Base-by-base conservation (phyloP, 2,329 filamentous ascomycete species). In the Diaporthe sp. region DNA sequence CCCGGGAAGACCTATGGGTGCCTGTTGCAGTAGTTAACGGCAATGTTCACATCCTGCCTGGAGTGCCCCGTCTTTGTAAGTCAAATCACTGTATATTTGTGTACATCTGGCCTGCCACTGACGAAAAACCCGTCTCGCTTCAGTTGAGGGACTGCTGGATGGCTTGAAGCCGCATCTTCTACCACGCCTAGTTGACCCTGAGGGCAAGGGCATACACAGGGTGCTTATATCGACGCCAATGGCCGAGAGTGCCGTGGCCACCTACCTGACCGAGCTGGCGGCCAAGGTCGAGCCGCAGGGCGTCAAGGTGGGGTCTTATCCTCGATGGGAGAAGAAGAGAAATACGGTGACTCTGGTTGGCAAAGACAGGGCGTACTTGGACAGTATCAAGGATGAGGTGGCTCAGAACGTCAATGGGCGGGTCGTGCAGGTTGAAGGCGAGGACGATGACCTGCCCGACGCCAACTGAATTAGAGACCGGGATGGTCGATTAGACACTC, bases 291-390 rank as follows among this genome's bases (percentile, higher is more conserved):
- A 92, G 82, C 86, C 91, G 0, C 92, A 90, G 80, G 95, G 95
- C 4, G 90, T 98, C 80, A 98, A 98, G 86, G 95, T 98, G 22
- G 97, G 97, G 62, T 98, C 95, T 84, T 98, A 99, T 84, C 97
- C 97, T 49, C 89, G 95, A 73, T 98, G 96, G 95, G 95, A 94
- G 7, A 96, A 95, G 88, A 91, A 92, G 80, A 89, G 89, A 77
- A 98, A 98, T 84, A 97, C 95, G 0, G 95, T 98, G 65, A 98
- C 96, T 15, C 87, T 99, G 72, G 96, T 98, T 28, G 91, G 91
- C 79, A 87, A 85, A 88, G 94, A 98, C 81, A 87, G 89, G 78
- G 92, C 90, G 34, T 96, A 91, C 79, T 89, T 98, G 82, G 95
- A 98, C 82, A 92, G 91, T 69, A 84, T 98, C 77, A 90, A 97